Evolutionary conservation across 768 basidiomycete genomes (phyloP).

Genomic region (Termitomyces sp.): DNA sequence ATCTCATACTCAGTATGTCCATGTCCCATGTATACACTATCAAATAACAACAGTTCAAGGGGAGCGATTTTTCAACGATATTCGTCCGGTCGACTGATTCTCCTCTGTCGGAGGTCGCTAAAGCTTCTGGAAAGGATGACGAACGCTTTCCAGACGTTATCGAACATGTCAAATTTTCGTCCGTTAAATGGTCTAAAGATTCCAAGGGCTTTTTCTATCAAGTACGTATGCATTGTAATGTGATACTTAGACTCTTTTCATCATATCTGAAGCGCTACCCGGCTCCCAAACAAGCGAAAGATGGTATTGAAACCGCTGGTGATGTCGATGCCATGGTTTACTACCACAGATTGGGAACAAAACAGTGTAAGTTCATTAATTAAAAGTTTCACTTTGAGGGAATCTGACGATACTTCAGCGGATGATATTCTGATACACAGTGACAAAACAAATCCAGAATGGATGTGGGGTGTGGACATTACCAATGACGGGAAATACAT

Average conservation of each 20-base stretch:
- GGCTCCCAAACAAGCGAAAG: constrained; percentile 35
- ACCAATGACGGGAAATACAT: constrained; percentile 67
- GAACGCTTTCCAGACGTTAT: constrained; percentile 59
- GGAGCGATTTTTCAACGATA: constrained; percentile 67
- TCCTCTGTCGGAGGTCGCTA: constrained; percentile 43
- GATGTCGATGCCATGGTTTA: constrained; percentile 70
- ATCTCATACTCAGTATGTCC: constrained; percentile 57
- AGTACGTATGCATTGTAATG: constrained; percentile 19
- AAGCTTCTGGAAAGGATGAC: constrained; percentile 36
- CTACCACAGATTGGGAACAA: constrained; percentile 69
- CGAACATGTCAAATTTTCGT: constrained; percentile 72
- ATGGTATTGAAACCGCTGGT: constrained; percentile 53
- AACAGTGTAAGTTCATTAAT: constrained; percentile 44
- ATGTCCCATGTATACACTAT: not conserved
- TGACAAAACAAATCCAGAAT: constrained; percentile 58
- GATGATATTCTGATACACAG: constrained; percentile 64
- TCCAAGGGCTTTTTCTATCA: constrained; percentile 86
- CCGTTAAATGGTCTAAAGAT: constrained; percentile 70
- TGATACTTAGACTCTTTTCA: constrained; percentile 4
- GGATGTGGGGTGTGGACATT: constrained; percentile 53
- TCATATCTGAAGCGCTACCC: constrained; percentile 45
- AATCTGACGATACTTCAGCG: constrained; percentile 29
- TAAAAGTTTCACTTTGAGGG: not conserved
- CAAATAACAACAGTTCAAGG: constrained; percentile 31
- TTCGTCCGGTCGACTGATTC: constrained; percentile 59